These are phyloP conservation scores for Holtermanniella nyarrowii DNA, from an alignment of 768 basidiomycete species.

Conservation along the genomic window DNA sequence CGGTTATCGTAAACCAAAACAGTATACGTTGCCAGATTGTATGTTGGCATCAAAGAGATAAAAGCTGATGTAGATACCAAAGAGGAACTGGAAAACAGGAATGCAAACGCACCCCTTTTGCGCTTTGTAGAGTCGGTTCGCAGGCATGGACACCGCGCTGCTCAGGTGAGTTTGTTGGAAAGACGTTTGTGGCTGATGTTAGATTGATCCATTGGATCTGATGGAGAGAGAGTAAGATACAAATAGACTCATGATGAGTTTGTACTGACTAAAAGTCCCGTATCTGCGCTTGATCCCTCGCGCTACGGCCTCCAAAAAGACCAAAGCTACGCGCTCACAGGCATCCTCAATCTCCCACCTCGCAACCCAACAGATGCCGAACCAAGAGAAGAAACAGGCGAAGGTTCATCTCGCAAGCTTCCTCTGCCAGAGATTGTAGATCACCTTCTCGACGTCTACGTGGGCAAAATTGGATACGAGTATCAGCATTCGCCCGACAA, in stretches of 20 bases:
- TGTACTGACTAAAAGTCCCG: conserved; percentile 9
- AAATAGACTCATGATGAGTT: conserved; percentile 3
- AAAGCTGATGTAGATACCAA: conserved; percentile 21
- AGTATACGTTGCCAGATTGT: conserved; percentile 23
- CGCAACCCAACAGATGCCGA: conserved; percentile 1
- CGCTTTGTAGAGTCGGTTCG: conserved; percentile 83
- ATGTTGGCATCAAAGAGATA: too few relatives aligned
- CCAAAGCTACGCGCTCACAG: conserved; percentile 59
- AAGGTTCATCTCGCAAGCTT: conserved; percentile 45
- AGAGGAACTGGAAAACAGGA: conserved; percentile 43
- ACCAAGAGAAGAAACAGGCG: conserved; percentile 36
- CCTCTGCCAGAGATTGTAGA: conserved; percentile 58
- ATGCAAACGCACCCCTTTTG: conserved; percentile 62
- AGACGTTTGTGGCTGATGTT: conserved; percentile 73
- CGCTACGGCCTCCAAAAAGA: conserved; percentile 64
- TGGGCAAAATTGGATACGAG: conserved; percentile 80
- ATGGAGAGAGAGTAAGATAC: conserved; percentile 71
- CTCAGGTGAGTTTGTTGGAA: conserved; percentile 29
- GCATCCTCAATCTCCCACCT: conserved; percentile 51
- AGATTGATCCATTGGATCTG: conserved; percentile 77
- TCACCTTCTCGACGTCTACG: conserved; percentile 65
- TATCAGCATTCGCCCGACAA: conserved; percentile 43
- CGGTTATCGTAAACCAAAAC: conserved; percentile 20
- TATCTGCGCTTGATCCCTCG: conserved; percentile 55
- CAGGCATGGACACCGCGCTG: conserved; percentile 27